A percentile compares a stretch with the other conserved stretches of the same genome.
phyloP scores from a whole-genome alignment of 257 asterid species.

The Nicotiana attenuata region DNA sequence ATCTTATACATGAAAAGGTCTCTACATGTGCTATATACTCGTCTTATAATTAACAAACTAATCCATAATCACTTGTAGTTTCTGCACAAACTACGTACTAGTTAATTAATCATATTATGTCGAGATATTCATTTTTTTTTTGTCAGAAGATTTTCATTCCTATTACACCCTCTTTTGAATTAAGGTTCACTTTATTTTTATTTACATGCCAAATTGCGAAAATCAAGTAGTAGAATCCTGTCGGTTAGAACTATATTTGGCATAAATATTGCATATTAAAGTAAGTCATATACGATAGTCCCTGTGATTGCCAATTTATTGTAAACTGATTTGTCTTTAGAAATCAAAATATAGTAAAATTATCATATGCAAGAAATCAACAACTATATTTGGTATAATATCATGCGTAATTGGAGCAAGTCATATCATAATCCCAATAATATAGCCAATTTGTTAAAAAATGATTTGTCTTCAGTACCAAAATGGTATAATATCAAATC shows the following conservation, averaged over 20 bases:
- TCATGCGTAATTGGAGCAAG: not conserved
- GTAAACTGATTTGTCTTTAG: not conserved
- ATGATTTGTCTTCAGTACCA: not conserved
- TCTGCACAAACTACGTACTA: too few species aligned
- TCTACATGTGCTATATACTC: too few species aligned
- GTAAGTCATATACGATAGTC: not conserved
- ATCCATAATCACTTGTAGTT: too few species aligned
- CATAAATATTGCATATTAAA: not conserved
- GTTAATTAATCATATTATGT: too few species aligned
- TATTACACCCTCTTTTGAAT: not conserved
- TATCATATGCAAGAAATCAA: not conserved
- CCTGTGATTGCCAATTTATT: not conserved
- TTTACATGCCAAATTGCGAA: not conserved
- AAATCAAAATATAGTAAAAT: not conserved
- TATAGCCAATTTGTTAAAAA: not conserved
- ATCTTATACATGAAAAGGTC: too few species aligned
- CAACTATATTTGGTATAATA: not conserved
- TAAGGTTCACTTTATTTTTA: not conserved
- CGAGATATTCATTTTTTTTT: too few species aligned
- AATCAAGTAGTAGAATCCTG: not conserved
- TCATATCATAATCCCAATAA: not conserved
- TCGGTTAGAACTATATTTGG: not conserved
- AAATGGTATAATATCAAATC: not conserved
- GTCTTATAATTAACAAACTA: too few species aligned
- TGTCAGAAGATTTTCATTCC: not conserved